Base-by-base conservation (phyloP, 805 yeast genomes). In the Wilhelminamyces savonicus region DNA sequence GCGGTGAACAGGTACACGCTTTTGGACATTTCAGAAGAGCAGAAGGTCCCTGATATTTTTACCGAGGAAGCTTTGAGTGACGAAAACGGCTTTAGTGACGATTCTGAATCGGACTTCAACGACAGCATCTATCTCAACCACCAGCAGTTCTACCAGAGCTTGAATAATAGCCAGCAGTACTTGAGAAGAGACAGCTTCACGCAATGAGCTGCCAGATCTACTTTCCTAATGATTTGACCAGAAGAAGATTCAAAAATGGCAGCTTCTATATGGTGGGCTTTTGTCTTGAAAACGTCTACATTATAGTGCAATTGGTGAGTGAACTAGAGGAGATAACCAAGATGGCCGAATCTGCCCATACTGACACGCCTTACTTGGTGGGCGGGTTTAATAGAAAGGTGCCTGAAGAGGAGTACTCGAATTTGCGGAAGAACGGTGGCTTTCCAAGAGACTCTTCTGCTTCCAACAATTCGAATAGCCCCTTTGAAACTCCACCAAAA, bases 111-210 rank as follows among this genome's bases (percentile, higher is more conserved):
- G n/a, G n/a, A n/a, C n/a, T n/a, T n/a, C n/a, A n/a, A n/a, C n/a
- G n/a, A n/a, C n/a, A n/a, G n/a, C n/a, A n/a, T n/a, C n/a, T n/a
- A n/a, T 17, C 19, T 40, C 26, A 36, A 41, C 28, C 45, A 43
- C 23, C 40, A 23, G 26, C 45, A 40, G 30, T 50, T 51, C 32
- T 51, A 51, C 43, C 35, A 46, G 28, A 43, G 52, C 31, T 46
- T 61, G 29, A 63, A 64, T 44, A 62, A 56, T 39, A 62, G 69
- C 40, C 59, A 67, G 2, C 69, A 60, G 39, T 62, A 59, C 34
- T 41, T 63, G 16, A 39, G 70, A 29, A 39, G 70, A 30, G 70
- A 64, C 39, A 63, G 69, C 31, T 55, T 61, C 28, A 40, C 58
- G 20, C 44, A 40, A 53, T 52, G 47, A 48, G 33, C 25, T 37